These are phyloP conservation scores for Flagelloscypha sp. DNA, from an alignment of 768 basidiomycete species.

Conservation along the genomic window DNA sequence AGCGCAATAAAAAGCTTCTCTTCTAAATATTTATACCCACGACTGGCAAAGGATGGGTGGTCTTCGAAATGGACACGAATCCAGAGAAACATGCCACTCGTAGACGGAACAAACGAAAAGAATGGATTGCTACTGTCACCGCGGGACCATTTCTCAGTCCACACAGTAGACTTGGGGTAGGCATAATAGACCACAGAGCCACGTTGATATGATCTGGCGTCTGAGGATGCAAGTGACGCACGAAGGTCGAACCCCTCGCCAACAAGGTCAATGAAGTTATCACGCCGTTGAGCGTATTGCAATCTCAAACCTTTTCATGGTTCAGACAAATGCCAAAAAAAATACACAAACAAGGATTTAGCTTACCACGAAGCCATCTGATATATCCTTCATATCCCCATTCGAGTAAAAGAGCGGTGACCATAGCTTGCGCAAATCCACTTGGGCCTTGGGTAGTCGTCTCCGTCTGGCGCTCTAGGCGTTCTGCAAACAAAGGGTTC, in stretches of 20 bases:
- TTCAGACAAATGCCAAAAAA: background rate
- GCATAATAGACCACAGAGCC: slow-evolving; percentile 39
- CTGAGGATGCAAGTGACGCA: slow-evolving; percentile 24
- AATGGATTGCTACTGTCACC: slow-evolving; percentile 21
- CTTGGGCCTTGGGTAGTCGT: slow-evolving; percentile 61
- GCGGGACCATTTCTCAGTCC: slow-evolving; percentile 35
- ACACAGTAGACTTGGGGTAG: slow-evolving; percentile 20
- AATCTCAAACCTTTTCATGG: slow-evolving; percentile 34
- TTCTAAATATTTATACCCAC: slow-evolving; percentile 39
- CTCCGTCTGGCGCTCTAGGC: slow-evolving; percentile 63
- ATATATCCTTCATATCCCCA: slow-evolving; percentile 71
- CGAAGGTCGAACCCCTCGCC: slow-evolving; percentile 58
- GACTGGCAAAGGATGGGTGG: slow-evolving; percentile 35
- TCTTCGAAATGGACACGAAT: slow-evolving; percentile 53
- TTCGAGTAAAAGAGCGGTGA: slow-evolving; percentile 49
- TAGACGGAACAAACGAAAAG: slow-evolving; percentile 68
- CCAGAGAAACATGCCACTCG: slow-evolving; percentile 81
- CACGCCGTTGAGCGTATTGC: slow-evolving; percentile 51
- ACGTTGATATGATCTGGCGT: slow-evolving; percentile 20
- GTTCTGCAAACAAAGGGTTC: slow-evolving; percentile 67
- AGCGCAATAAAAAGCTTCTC: slow-evolving; percentile 52
- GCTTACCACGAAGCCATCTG: slow-evolving; percentile 64
- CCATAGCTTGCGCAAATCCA: slow-evolving; percentile 56
- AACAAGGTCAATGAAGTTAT: slow-evolving; percentile 58
- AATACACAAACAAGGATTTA: slow-evolving; percentile 1